phyloP scores from a whole-genome alignment of 2,329 filamentous ascomycete species.

The Microcyclosporella mali region DNA sequence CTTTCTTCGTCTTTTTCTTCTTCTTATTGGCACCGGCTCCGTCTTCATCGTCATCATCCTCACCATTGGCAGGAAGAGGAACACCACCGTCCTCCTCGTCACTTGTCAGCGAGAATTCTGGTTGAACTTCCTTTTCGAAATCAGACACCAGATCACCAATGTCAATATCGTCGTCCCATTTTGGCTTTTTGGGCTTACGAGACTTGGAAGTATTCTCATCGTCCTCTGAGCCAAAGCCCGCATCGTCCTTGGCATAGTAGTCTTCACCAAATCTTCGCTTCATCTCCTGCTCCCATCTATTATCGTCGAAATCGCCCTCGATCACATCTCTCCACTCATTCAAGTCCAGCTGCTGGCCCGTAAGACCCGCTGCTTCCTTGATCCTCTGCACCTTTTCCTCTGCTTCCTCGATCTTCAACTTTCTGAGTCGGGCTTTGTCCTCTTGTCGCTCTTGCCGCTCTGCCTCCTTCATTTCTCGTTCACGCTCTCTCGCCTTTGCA shows the following conservation, averaged over 20 bases:
- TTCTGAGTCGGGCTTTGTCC: slow-evolving; percentile 76
- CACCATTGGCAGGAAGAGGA: slow-evolving; percentile 19
- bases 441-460: slow-evolving; percentile 69
- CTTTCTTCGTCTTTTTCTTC: slow-evolving; percentile 36
- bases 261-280: slow-evolving; percentile 77
- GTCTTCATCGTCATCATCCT: slow-evolving; percentile 37
- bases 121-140: slow-evolving; percentile 59
- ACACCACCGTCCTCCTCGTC: slow-evolving; percentile 38
- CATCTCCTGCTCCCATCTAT: slow-evolving; percentile 89
- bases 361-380: slow-evolving; percentile 78
- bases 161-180: slow-evolving; percentile 95
- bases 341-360: slow-evolving; percentile 58
- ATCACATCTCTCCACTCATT: slow-evolving; percentile 81
- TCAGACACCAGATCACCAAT: slow-evolving; percentile 88
- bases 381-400: slow-evolving; percentile 82
- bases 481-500: slow-evolving; percentile 70
- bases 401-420: slow-evolving; percentile 84
- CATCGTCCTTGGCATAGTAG: slow-evolving; percentile 71
- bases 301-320: slow-evolving; percentile 81
- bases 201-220: slow-evolving; percentile 38
- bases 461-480: slow-evolving; percentile 69
- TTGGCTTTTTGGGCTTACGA: slow-evolving; percentile 71
- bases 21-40: slow-evolving; percentile 42
- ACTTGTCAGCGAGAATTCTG: slow-evolving; percentile 53
- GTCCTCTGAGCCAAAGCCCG: slow-evolving; percentile 37